Base-by-base conservation (phyloP, 768 basidiomycete genomes). In the Lentinus tigrinus region DNA sequence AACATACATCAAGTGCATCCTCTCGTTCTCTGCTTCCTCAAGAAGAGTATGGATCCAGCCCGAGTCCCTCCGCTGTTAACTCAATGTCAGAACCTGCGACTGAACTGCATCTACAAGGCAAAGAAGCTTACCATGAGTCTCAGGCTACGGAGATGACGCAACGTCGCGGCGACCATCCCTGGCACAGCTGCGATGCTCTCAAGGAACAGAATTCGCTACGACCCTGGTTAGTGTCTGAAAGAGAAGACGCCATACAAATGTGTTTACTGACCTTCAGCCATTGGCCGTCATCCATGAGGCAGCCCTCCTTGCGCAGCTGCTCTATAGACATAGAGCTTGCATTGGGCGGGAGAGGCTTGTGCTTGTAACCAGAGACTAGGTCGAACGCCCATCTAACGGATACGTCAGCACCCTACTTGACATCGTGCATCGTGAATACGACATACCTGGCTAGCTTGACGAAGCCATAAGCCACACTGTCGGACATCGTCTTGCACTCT, bases 141-240 rank as follows among this genome's bases (percentile, higher is more conserved):
- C 38, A 99, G 78, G 70, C 92, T 94, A 39, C 82, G 82, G 34
- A 99, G 79, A 74, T 99, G 97, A 26, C 97, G 83, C 36, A 95
- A 77, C 26, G 87, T 87, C 8, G 90, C 91, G 11, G 85, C 92
- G 19, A 91, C 93, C 93, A 95, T 95, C 4, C 95, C 95, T 19
- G 96, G 96, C 1, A 98, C 95, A 21, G 92, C 97, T 13, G 97
- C 97, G 52, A 97, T 85, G 51, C 83, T 87, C 74, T 98, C 96
- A 31, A 98, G 79, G 75, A 88, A 83, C 47, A 88, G 71, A 60
- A 87, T 81, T 23, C 88, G 75, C 67, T 77, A 58, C 11, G n/a
- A 43, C 14, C 36, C 50, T 16, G 14, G 24, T 13, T 19, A 14
- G 24, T 23, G 47, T 31, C 19, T 24, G 36, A 47, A 24, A 19